These are phyloP conservation scores for Lepiota brunneoincarnata DNA, from an alignment of 768 basidiomycete species.

Conservation along the genomic window DNA sequence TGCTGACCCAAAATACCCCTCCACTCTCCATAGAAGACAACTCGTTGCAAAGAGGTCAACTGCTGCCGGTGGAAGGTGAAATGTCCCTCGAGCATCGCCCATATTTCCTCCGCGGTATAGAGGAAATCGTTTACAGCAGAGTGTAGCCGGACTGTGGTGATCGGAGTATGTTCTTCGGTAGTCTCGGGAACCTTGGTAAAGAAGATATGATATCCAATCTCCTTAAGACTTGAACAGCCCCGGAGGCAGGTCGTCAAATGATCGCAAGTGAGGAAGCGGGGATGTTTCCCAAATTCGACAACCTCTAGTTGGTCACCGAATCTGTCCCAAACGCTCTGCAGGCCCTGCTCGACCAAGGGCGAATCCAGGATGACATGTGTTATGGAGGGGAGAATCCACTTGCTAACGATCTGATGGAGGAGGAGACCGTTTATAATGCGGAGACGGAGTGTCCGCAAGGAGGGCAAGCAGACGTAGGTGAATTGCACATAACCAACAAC, in stretches of 20 bases:
- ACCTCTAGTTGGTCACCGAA: slow-evolving; percentile 49
- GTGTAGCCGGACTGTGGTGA: slow-evolving; percentile 51
- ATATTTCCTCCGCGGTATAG: slow-evolving; percentile 29
- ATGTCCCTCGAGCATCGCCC: slow-evolving; percentile 44
- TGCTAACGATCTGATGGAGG: slow-evolving; percentile 40
- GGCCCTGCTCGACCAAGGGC: slow-evolving; percentile 32
- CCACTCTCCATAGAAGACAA: slow-evolving; percentile 59
- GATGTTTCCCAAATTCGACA: slow-evolving; percentile 57
- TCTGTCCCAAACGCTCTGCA: slow-evolving; percentile 45
- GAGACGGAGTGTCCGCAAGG: slow-evolving; percentile 53
- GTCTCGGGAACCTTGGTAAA: slow-evolving; percentile 38
- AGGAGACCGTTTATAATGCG: slow-evolving; percentile 46
- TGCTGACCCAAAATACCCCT: slow-evolving; percentile 31
- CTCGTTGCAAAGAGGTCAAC: slow-evolving; percentile 43
- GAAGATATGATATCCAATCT: slow-evolving; percentile 55
- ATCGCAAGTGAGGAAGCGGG: slow-evolving; percentile 52
- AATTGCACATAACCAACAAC: slow-evolving; percentile 27
- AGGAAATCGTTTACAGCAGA: slow-evolving; percentile 43
- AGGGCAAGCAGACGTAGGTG: slow-evolving; percentile 35
- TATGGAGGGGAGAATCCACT: slow-evolving; percentile 55
- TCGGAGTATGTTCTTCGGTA: slow-evolving; percentile 22
- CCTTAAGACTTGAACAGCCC: slow-evolving; percentile 41
- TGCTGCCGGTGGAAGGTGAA: slow-evolving; percentile 38
- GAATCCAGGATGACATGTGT: slow-evolving; percentile 50
- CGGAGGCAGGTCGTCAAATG: slow-evolving; percentile 44